Percentiles rank a stretch among this genome's conserved stretches.
phyloP scores from a whole-genome alignment of 768 basidiomycete genomes.

The Infundibulicybe gibba region DNA sequence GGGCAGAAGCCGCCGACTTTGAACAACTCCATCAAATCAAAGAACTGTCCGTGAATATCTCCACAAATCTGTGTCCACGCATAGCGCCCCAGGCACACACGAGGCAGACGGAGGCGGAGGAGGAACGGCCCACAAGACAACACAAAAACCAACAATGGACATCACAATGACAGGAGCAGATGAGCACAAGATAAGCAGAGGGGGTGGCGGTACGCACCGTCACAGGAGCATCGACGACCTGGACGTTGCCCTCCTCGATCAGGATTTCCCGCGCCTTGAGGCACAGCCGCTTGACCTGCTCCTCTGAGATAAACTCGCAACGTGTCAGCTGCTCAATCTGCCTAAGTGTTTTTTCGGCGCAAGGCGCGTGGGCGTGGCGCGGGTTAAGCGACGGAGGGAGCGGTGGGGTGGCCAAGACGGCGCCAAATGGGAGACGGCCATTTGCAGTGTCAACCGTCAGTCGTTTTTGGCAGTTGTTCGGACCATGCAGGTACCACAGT shows the following conservation, averaged over 20 bases:
- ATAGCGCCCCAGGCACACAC: conserved; percentile 9
- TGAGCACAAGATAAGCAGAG: conserved; percentile 7
- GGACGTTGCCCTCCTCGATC: conserved; percentile 97
- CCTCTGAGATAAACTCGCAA: conserved; percentile 94
- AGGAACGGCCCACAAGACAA: conserved; percentile 1
- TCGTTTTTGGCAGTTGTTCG: no score
- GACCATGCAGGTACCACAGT: no score
- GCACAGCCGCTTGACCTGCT: conserved; percentile 93
- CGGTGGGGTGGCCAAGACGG: no score
- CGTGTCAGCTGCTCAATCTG: conserved; percentile 93
- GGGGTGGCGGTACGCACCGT: conserved; percentile 56
- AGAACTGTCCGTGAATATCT: conserved; percentile 97
- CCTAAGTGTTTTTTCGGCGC: conserved; percentile 45
- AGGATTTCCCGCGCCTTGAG: conserved; percentile 95
- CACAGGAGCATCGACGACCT: conserved; percentile 64
- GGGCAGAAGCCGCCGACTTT: conserved; percentile 90
- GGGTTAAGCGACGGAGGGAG: no score
- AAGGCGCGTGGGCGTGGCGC: not conserved
- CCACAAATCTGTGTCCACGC: conserved; percentile 69
- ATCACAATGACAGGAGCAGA: conserved; percentile 5
- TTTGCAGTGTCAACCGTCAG: no score
- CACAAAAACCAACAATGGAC: not conserved
- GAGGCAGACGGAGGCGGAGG: not conserved
- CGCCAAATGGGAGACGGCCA: no score
- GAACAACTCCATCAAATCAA: conserved; percentile 95